phyloP scores from a whole-genome alignment of 2,329 filamentous ascomycete species.

The Trichoderma sp. region DNA sequence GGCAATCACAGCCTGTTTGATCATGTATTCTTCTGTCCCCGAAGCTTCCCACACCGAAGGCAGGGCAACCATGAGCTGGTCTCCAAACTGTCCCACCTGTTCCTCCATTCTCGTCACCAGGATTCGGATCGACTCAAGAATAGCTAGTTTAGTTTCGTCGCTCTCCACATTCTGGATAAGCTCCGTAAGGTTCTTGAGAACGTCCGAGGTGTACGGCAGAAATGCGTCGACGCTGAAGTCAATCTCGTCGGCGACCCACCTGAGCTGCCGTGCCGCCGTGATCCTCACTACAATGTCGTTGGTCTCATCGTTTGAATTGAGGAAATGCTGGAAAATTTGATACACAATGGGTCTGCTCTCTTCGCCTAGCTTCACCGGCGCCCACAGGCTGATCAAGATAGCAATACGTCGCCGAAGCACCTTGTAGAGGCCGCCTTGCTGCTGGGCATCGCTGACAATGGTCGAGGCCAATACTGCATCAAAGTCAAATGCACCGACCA shows the following conservation, averaged over 20 bases:
- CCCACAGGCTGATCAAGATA: conserved; percentile 88
- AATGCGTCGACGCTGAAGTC: conserved; percentile 75
- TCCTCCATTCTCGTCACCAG: conserved; percentile 80
- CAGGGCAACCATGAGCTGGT: conserved; percentile 76
- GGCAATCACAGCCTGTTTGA: conserved; percentile 89
- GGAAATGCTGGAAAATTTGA: conserved; percentile 82
- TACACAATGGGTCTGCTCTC: conserved; percentile 73
- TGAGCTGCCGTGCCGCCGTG: conserved; percentile 83
- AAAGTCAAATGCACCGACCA: conserved; percentile 77
- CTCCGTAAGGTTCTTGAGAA: conserved; percentile 69
- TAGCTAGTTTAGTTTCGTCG: conserved; percentile 85
- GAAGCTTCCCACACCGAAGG: conserved; percentile 83
- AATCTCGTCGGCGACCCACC: conserved; percentile 78
- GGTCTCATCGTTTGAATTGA: conserved; percentile 70
- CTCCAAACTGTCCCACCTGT: conserved; percentile 65
- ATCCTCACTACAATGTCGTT: conserved; percentile 93
- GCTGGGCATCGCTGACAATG: conserved; percentile 74
- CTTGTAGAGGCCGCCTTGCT: conserved; percentile 62
- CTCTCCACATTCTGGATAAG: conserved; percentile 78
- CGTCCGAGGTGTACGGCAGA: conserved; percentile 70
- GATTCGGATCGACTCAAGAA: conserved; percentile 81
- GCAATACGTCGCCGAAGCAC: conserved; percentile 83
- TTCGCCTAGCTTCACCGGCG: conserved; percentile 70
- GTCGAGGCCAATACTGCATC: conserved; percentile 73
- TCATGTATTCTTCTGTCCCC: conserved; percentile 76